A percentile compares a stretch with the other conserved stretches of the same genome.
Conservation (phyloP, 2,329 filamentous ascomycete genomes). For the Penicillium sp. region DNA sequence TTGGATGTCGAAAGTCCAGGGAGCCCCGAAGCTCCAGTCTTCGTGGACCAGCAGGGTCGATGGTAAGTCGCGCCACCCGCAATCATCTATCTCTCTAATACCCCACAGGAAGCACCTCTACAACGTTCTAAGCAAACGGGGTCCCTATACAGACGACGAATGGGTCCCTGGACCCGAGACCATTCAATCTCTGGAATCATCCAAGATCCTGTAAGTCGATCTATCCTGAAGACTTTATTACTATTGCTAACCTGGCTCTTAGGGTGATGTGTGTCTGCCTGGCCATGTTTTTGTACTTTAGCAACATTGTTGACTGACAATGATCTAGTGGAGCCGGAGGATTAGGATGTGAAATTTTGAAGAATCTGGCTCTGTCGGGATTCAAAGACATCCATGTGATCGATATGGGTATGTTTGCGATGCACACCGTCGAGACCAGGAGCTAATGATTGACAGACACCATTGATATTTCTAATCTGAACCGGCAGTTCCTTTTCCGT, state of each 20-base stretch:
- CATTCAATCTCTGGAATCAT: slow-evolving; percentile 62
- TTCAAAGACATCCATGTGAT: slow-evolving; percentile 99
- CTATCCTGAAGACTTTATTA: neutral
- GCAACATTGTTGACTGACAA: neutral
- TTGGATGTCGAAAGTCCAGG: neutral
- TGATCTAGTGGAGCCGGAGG: slow-evolving; percentile 81
- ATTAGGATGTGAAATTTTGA: slow-evolving; percentile 92
- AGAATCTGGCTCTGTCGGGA: slow-evolving; percentile 90
- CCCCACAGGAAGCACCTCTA: slow-evolving; percentile 75
- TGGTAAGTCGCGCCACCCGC: slow-evolving; percentile 14
- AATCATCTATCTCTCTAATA: slow-evolving; percentile 13
- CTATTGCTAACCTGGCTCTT: slow-evolving; percentile 21
- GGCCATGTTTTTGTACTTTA: neutral
- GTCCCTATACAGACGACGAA: slow-evolving; percentile 77
- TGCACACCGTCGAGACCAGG: neutral
- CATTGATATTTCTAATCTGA: slow-evolving; percentile 97
- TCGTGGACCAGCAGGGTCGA: slow-evolving; percentile 10
- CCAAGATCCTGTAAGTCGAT: slow-evolving; percentile 70
- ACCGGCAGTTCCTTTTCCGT: slow-evolving; percentile 95
- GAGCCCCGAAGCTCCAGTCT: neutral
- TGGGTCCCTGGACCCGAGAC: slow-evolving; percentile 54
- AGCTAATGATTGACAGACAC: slow-evolving; percentile 64
- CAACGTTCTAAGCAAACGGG: slow-evolving; percentile 71
- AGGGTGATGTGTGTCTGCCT: slow-evolving; percentile 55
- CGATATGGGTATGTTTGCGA: slow-evolving; percentile 76